Evolutionary conservation across 345 rosid species (phyloP).

Genomic region (Rhodamnia rubescens): DNA sequence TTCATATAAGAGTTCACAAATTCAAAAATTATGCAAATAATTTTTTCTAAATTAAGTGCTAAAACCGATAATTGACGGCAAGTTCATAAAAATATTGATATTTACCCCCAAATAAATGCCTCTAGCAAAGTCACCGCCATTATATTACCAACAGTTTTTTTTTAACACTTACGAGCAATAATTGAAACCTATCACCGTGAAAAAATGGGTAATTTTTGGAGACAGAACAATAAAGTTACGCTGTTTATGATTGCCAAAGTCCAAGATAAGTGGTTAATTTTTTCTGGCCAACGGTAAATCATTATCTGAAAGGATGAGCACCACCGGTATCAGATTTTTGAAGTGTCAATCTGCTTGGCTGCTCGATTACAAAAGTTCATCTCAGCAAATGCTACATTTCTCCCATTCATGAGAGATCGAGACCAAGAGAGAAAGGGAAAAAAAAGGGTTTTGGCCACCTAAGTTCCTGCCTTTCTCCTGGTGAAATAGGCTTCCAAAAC

Average conservation of each 20-base stretch:
- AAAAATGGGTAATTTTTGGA: too few species aligned
- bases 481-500: background rate
- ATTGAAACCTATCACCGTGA: too few species aligned
- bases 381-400: background rate
- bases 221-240: background rate
- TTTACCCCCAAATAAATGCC: too few species aligned
- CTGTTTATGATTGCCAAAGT: background rate
- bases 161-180: too few species aligned
- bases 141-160: too few species aligned
- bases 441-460: background rate
- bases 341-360: background rate
- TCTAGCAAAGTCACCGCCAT: too few species aligned
- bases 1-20: too few species aligned
- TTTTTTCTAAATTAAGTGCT: too few species aligned
- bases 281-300: background rate
- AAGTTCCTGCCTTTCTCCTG: background rate
- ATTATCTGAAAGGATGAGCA: background rate
- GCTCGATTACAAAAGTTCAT: background rate
- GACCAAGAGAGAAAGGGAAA: background rate
- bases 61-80: too few species aligned
- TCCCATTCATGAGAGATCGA: background rate
- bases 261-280: background rate
- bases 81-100: too few species aligned
- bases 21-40: too few species aligned
- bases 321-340: background rate